Base-by-base conservation (phyloP, 2,329 filamentous ascomycete species). In the Epichloe gansuensis region DNA sequence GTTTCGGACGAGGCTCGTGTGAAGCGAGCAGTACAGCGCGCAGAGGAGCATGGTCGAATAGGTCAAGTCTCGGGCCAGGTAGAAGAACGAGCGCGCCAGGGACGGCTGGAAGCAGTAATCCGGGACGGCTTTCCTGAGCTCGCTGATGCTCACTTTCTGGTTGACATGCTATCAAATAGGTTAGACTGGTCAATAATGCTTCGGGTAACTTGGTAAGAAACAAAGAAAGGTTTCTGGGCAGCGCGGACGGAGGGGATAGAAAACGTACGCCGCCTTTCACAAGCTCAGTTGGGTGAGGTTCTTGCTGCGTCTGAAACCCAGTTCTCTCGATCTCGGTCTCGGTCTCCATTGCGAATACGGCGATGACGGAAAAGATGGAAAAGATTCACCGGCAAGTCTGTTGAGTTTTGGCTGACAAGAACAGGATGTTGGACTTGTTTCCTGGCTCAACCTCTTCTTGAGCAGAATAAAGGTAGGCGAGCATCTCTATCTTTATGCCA, bases 61-160 rank as follows among this genome's bases (percentile, higher is more conserved):
- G 60, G 70, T 56, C 54, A 77, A 64, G 64, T 83, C 80, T 55
- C 80, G 76, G 56, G 72, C 67, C 56, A 83, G 68, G 64, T 83
- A 83, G 35, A 21, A 31, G 34, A 54, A 44, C 4, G 56, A 57
- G 25, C 51, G 46, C 11, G 42, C 21, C 4, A 49, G 42, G 7
- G 50, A 54, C 9, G 52, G 75, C 62, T 80, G 64, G 67, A 83
- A 82, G 72, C 81, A 84, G 62, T 83, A 74, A 15, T 73, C 67
- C 28, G 81, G 81, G 57, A 84, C 83, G 50, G 78, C 75, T 5
- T 34, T 17, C 11, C 48, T 35, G 8, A 54, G 48, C 17, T 42
- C 35, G 13, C 17, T 28, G 34, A 52, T 41, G 39, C 43, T 45
- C 23, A 45, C 43, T 31, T 45, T 45, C 23, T 45, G 43, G 5